Evolutionary conservation across 768 basidiomycete genomes (phyloP).

Genomic region (Rhodotorula babjevae): DNA sequence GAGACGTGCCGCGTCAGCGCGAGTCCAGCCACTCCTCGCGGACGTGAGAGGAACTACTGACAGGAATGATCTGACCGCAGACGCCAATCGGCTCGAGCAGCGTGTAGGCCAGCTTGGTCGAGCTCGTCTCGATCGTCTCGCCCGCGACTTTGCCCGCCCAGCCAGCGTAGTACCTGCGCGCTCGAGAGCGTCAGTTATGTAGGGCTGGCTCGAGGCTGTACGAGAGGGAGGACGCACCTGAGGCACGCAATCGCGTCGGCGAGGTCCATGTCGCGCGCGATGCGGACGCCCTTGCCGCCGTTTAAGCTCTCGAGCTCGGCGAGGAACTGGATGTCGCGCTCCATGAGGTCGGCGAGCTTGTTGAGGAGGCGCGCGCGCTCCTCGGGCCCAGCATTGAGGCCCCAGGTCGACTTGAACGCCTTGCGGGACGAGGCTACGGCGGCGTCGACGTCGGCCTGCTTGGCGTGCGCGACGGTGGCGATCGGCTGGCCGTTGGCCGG

Average conservation of each 20-base stretch:
- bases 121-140: slow-evolving; percentile 76
- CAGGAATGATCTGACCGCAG: slow-evolving; percentile 57
- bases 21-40: not conserved
- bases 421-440: slow-evolving; percentile 46
- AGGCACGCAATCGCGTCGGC: slow-evolving; percentile 46
- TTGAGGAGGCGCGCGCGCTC: slow-evolving; percentile 44
- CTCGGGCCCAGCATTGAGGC: slow-evolving; percentile 43
- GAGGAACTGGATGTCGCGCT: slow-evolving; percentile 44
- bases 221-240: slow-evolving; percentile 30
- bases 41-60: slow-evolving; percentile 16
- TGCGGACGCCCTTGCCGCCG: slow-evolving; percentile 47
- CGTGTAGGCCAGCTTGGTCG: slow-evolving; percentile 70
- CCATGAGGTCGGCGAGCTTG: slow-evolving; percentile 43
- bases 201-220: too few species aligned
- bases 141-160: slow-evolving; percentile 83
- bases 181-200: too few species aligned
- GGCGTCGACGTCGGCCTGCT: slow-evolving; percentile 38
- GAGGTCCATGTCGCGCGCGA: slow-evolving; percentile 44
- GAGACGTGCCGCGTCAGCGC: not conserved
- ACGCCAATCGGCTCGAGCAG: slow-evolving; percentile 89
- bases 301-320: slow-evolving; percentile 47
- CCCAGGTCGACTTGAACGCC: slow-evolving; percentile 51
- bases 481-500: slow-evolving; percentile 73
- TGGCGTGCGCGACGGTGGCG: slow-evolving; percentile 64
- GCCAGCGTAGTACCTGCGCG: slow-evolving; percentile 72